These are phyloP conservation scores for Pseudogymnoascus verrucosus DNA, from an alignment of 2,329 filamentous ascomycete genomes.

Conservation along the genomic window DNA sequence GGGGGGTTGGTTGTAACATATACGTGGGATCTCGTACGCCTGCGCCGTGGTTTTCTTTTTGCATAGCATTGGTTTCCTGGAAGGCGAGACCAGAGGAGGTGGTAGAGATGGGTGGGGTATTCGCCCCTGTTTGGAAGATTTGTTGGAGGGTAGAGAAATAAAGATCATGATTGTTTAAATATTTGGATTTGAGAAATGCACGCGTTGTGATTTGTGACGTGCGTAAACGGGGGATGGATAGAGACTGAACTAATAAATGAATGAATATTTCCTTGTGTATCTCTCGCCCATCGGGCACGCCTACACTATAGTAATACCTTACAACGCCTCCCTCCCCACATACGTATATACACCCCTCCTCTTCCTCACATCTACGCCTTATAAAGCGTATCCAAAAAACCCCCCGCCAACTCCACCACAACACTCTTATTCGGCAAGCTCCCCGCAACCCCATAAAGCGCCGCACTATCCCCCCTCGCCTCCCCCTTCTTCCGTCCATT, in stretches of 20 bases:
- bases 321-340: not conserved
- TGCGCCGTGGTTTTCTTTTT: not conserved
- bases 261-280: not conserved
- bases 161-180: not conserved
- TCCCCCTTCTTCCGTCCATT: slow-evolving; percentile 60
- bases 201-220: no score
- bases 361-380: slow-evolving; percentile 56
- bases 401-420: slow-evolving; percentile 79
- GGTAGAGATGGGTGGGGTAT: not conserved
- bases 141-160: not conserved
- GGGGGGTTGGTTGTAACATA: not conserved
- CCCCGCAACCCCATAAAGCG: slow-evolving; percentile 90
- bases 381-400: slow-evolving; percentile 88
- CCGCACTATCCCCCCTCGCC: slow-evolving; percentile 70
- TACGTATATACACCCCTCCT: not conserved
- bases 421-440: slow-evolving; percentile 93
- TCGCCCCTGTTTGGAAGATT: not conserved
- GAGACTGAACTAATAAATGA: not conserved
- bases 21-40: slow-evolving; percentile 2
- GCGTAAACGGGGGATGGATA: not conserved
- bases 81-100: not conserved
- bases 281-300: not conserved
- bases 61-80: slow-evolving; percentile 2
- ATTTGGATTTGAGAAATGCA: not conserved
- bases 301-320: not conserved